phyloP scores from a whole-genome alignment of 2,329 filamentous ascomycete species.

The Penicillium sp. region DNA sequence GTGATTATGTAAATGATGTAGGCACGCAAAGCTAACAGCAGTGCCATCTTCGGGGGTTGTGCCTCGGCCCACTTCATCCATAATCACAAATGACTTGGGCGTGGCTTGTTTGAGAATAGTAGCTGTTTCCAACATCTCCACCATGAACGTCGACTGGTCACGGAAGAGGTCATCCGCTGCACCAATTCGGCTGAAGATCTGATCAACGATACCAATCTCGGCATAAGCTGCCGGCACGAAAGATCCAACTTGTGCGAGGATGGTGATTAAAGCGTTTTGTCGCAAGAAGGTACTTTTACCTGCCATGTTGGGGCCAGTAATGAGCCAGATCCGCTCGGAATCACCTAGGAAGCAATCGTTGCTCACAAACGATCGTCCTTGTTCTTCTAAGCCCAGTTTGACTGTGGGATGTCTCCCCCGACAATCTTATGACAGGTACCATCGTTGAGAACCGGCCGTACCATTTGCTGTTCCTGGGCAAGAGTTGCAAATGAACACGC shows the following conservation, averaged over 20 bases:
- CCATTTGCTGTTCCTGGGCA: conserved; percentile 69
- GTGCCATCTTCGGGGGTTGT: conserved; percentile 91
- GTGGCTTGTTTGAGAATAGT: conserved; percentile 85
- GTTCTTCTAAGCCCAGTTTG: conserved; percentile 73
- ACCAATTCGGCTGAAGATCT: conserved; percentile 88
- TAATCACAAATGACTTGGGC: conserved; percentile 82
- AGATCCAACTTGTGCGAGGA: conserved; percentile 87
- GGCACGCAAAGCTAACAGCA: conserved; percentile 82
- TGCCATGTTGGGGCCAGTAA: conserved; percentile 92
- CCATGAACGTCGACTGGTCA: conserved; percentile 98
- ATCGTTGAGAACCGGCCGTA: conserved; percentile 69
- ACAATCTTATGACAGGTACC: conserved; percentile 70
- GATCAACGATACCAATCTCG: conserved; percentile 87
- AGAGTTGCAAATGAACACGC: conserved; percentile 79
- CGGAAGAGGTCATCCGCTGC: conserved; percentile 93
- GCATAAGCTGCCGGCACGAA: conserved; percentile 89
- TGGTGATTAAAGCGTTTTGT: conserved; percentile 91
- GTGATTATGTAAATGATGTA: conserved; percentile 75
- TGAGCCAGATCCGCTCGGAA: conserved; percentile 66
- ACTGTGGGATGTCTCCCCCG: conserved; percentile 91
- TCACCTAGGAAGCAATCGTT: conserved; percentile 87
- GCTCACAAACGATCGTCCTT: conserved; percentile 76
- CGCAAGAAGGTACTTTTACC: conserved; percentile 95
- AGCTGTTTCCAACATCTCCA: conserved; percentile 97
- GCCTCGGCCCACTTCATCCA: conserved; percentile 95